Evolutionary conservation across 2,329 filamentous ascomycete genomes (phyloP).

Genomic region (Hypocreales sp.): DNA sequence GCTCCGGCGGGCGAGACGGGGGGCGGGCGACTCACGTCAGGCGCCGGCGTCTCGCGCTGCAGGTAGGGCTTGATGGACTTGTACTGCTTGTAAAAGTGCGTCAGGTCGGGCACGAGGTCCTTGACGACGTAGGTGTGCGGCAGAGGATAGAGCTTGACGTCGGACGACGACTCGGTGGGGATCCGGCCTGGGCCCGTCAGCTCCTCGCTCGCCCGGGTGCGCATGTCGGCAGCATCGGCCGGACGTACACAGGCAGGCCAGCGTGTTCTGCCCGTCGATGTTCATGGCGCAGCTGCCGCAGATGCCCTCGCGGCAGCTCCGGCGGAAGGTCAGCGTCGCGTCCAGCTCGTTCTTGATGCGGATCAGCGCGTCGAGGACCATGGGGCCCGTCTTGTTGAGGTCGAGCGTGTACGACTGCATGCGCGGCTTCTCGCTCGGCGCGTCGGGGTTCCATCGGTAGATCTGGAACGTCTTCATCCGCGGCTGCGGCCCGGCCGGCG

Average conservation of each 20-base stretch:
- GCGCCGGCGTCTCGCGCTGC: slow-evolving; percentile 71
- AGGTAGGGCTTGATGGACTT: slow-evolving; percentile 99
- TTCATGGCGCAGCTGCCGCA: slow-evolving; percentile 99
- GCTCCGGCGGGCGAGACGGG: background rate
- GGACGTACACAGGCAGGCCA: slow-evolving; percentile 95
- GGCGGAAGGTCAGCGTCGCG: slow-evolving; percentile 86
- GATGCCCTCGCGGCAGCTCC: slow-evolving; percentile 95
- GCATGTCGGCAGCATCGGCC: too few relatives aligned
- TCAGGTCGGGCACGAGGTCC: slow-evolving; percentile 94
- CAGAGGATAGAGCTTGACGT: slow-evolving; percentile 91
- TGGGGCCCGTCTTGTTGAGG: slow-evolving; percentile 96
- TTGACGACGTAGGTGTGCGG: slow-evolving; percentile 99
- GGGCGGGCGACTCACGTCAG: slow-evolving; percentile 48
- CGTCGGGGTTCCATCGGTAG: slow-evolving; percentile 97
- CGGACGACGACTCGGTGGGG: slow-evolving; percentile 61
- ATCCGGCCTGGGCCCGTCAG: slow-evolving; percentile 60
- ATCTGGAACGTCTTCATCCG: slow-evolving; percentile 91
- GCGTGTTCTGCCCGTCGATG: slow-evolving; percentile 95
- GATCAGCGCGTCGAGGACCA: slow-evolving; percentile 94
- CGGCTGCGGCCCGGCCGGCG: slow-evolving; percentile 46
- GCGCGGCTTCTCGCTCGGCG: slow-evolving; percentile 77
- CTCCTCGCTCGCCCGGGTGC: too few relatives aligned
- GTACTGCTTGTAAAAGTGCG: slow-evolving; percentile 99
- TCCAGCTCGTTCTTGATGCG: slow-evolving; percentile 99
- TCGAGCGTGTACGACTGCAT: slow-evolving; percentile 95